Base-by-base conservation (phyloP, 2,329 filamentous ascomycete species). In the Exophiala mesophila region DNA sequence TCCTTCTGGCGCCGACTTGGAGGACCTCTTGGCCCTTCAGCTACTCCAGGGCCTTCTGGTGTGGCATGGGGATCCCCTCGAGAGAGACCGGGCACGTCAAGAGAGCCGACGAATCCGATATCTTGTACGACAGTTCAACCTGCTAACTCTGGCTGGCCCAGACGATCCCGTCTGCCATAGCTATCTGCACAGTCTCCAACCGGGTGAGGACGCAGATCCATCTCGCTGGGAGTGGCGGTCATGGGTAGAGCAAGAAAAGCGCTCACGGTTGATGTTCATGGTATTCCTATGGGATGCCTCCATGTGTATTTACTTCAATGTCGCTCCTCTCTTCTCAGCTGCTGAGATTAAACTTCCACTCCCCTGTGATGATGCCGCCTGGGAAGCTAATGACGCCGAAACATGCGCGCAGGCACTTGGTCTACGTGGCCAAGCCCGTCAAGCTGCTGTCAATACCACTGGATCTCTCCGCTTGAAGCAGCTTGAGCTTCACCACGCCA, bases 181-280 rank as follows among this genome's bases (percentile, higher is more conserved):
- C 56, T 65, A 72, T 35, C 68, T 84, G 17, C 82, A 86, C 55
- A 77, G 80, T 49, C 68, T 72, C 8, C 63, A 69, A 43, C 67
- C 67, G 3, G 59, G 68, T 3, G 64, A 71, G 23, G 68, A 61
- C 38, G 63, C 74, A 39, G 68, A 72, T 42, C 59, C 71, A 5
- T 65, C 70, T 17, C 67, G 69, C 26, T 85, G 83, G 64, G 72
- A 80, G 47, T 88, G 83, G 83, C 58, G 59, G 15, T 61, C 66
- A 3, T 88, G 83, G 83, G 67, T 85, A 23, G 78, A 82, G 47
- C 83, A 87, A 55, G 84, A 88, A 64, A 78, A 76, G 57, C 76
- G 82, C 30, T 76, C 77, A 20, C 73, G 83, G 29, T 63, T 80
- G 13, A 75, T 85, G 70, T 80, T 80, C 55, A 72, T 78, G 54